A percentile compares a stretch with the other conserved stretches of the same genome.
Evolutionary conservation across 192 early-diverging fungal species (phyloP).

Genomic region (Fimicolochytrium jonesii): DNA sequence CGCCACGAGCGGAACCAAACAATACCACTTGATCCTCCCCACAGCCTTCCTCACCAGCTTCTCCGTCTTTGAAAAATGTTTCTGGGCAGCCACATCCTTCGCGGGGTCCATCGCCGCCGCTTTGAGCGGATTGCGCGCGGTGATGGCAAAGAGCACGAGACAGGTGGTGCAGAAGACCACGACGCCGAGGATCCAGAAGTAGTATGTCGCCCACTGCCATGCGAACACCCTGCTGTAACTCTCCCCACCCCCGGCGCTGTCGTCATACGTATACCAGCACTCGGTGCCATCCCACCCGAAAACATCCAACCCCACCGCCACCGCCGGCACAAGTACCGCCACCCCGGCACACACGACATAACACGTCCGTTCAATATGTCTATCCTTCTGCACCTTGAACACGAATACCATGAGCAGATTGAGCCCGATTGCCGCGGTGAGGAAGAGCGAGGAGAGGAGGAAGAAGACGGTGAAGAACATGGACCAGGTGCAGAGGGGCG

Average conservation of each 20-base stretch:
- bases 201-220: constrained; percentile 14
- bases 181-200: neutral
- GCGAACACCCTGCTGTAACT: no score
- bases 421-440: constrained; percentile 3
- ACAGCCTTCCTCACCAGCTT: neutral
- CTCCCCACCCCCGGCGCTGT: neutral
- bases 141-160: neutral
- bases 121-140: no score
- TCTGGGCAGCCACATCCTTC: no score
- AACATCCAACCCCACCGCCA: neutral
- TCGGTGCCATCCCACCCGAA: constrained; percentile 14
- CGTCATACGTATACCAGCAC: constrained; percentile 2
- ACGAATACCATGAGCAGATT: constrained; percentile 9
- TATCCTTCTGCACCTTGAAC: neutral
- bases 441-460: constrained; percentile 11
- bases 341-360: neutral
- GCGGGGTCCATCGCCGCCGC: no score
- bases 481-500: neutral
- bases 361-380: neutral
- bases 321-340: neutral
- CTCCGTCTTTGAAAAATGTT: no score
- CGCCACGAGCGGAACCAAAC: neutral
- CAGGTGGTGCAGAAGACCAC: neutral
- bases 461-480: neutral
- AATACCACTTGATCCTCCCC: neutral